Evolutionary conservation across 257 asterid genomes (phyloP).

Genomic region (Avicennia marina): DNA sequence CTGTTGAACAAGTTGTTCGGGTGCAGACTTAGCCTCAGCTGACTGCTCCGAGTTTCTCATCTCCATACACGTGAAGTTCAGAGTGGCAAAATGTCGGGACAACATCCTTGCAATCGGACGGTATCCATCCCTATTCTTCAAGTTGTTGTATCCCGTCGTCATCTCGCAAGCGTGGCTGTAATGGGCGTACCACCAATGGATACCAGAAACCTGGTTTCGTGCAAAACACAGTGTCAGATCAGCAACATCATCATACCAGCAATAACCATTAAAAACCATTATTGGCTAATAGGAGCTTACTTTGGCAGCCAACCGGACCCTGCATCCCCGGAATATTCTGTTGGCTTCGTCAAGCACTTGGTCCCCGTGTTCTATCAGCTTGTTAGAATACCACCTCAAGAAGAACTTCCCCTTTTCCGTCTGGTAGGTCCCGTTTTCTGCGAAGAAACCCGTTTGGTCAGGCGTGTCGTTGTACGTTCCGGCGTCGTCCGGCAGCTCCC

Average conservation of each 20-base stretch:
- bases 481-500: constrained; percentile 56
- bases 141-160: constrained; percentile 70
- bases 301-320: constrained; percentile 33
- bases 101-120: constrained; percentile 68
- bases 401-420: constrained; percentile 72
- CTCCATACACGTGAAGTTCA: constrained; percentile 78
- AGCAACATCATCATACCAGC: neutral
- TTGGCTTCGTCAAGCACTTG: constrained; percentile 77
- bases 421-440: constrained; percentile 51
- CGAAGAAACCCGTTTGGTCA: constrained; percentile 52
- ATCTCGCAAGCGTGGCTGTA: constrained; percentile 80
- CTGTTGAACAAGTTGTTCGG: constrained; percentile 74
- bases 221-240: neutral
- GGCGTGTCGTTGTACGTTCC: constrained; percentile 61
- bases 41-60: constrained; percentile 68
- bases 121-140: constrained; percentile 60
- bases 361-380: constrained; percentile 72
- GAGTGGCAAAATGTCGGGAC: constrained; percentile 53
- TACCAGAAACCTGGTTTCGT: constrained; percentile 54
- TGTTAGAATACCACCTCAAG: constrained; percentile 70
- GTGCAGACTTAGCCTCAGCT: constrained; percentile 53
- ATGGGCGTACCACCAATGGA: constrained; percentile 84
- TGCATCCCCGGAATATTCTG: constrained; percentile 47
- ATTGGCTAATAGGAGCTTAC: no score
- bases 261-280: no score